Base-by-base conservation (phyloP, 1,284 basidiomycete genomes). In the Papiliotrema laurentii region DNA sequence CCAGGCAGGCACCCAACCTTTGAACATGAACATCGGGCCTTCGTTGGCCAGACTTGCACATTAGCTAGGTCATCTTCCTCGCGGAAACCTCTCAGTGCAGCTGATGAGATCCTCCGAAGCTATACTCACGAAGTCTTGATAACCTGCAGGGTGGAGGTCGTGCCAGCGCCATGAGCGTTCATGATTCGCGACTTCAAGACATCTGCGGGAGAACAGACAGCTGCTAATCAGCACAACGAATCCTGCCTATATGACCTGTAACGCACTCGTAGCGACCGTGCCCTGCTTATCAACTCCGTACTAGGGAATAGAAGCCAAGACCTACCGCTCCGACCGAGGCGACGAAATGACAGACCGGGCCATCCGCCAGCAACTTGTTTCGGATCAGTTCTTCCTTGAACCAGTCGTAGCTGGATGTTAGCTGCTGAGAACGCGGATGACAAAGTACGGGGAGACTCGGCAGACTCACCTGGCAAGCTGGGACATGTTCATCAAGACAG, bases 191-290 rank as follows among this genome's bases (percentile, higher is more conserved):
- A 82, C 78, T 93, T 93, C 56, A 94, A 76, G 24, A 93, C 90
- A 65, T 94, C 90, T 13, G 89, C 89, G 0, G 90, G 90, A 0
- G 89, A 90, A 71, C 90, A 93, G n/a, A 94, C 83, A 1, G 90
- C 62, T 61, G 45, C 21, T 19, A 4, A 35, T 37, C 28, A 38
- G 51, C 34, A 21, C 40, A 35, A 24, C 38, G 18, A 14, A 26
- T 50, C 38, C 47, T 49, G 19, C 46, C 47, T n/a, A 37, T 40
- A 44, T 26, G 46, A 36, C 35, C 46, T 22, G 22, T 26, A 3
- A 54, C 56, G 46, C 36, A 69, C 66, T 92, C 3, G 89, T 92
- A 11, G 90, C 89, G 3, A 92, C 86, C 1, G 89, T 93, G 18
- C 90, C 89, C 84, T 87, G 53, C 38, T 24, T 22, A 47, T 49